These are phyloP conservation scores for Colletotrichum camelliae DNA, from an alignment of 2,329 filamentous ascomycete species.

Conservation along the genomic window DNA sequence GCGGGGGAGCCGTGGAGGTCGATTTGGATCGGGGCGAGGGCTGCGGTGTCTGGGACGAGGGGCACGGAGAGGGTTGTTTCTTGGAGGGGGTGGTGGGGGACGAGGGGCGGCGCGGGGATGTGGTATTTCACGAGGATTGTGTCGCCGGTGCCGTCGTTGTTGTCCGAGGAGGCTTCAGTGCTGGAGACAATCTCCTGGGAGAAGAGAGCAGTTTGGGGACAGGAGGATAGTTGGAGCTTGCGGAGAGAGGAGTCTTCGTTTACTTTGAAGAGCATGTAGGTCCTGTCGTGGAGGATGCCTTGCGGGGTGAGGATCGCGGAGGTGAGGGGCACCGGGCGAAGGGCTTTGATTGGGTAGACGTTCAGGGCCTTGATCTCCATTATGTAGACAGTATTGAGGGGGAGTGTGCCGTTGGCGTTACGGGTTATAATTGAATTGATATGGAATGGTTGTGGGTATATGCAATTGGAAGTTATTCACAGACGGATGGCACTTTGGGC, in stretches of 20 bases:
- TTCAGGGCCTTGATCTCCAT: slow-evolving; percentile 50
- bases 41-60: slow-evolving; percentile 54
- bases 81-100: slow-evolving; percentile 41
- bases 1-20: slow-evolving; percentile 65
- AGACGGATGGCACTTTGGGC: neutral
- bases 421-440: neutral
- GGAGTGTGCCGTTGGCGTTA: neutral
- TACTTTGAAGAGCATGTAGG: slow-evolving; percentile 72
- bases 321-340: slow-evolving; percentile 64
- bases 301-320: slow-evolving; percentile 61
- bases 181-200: slow-evolving; percentile 55
- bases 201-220: slow-evolving; percentile 69
- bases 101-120: slow-evolving; percentile 41
- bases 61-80: slow-evolving; percentile 56
- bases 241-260: slow-evolving; percentile 43
- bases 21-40: slow-evolving; percentile 54
- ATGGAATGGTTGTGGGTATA: neutral
- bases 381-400: neutral
- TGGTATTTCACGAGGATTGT: slow-evolving; percentile 50
- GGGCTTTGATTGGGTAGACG: slow-evolving; percentile 76
- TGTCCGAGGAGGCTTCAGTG: slow-evolving; percentile 44
- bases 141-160: slow-evolving; percentile 31
- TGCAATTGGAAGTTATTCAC: neutral
- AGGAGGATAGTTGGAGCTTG: slow-evolving; percentile 65
- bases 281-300: slow-evolving; percentile 70